Conservation (phyloP, 305 asterid species). For the Rubia tinctorum region DNA sequence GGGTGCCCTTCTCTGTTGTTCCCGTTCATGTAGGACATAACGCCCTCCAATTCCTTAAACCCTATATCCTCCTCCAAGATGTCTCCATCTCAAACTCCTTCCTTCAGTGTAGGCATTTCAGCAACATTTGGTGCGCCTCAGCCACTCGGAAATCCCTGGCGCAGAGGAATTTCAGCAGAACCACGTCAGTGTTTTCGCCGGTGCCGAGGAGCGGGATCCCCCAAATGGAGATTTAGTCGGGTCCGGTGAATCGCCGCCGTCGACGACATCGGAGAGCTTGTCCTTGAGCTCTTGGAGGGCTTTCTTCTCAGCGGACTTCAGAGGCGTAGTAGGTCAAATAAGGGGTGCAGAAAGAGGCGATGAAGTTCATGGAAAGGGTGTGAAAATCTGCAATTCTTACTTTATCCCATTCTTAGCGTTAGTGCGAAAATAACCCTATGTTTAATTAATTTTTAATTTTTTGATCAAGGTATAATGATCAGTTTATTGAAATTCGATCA, state of each 20-base stretch:
- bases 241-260: neutral
- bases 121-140: constrained; percentile 58
- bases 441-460: too few relatives aligned
- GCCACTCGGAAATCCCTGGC: constrained; percentile 72
- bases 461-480: too few relatives aligned
- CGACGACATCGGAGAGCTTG: constrained; percentile 22
- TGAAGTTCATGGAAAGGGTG: constrained; percentile 44
- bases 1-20: constrained; percentile 69
- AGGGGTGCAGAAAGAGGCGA: constrained; percentile 55
- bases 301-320: constrained; percentile 52
- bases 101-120: constrained; percentile 60
- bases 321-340: constrained; percentile 70
- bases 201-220: constrained; percentile 44
- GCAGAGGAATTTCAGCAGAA: constrained; percentile 79
- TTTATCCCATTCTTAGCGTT: too few relatives aligned
- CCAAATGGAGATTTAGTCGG: constrained; percentile 55
- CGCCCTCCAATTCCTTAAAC: constrained; percentile 73
- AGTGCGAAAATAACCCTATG: too few relatives aligned
- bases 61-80: constrained; percentile 70
- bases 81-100: constrained; percentile 56
- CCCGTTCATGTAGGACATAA: constrained; percentile 77
- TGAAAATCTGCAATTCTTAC: neutral
- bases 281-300: constrained; percentile 60
- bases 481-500: too few relatives aligned
- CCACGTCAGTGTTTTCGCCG: constrained; percentile 63